phyloP scores from a whole-genome alignment of 805 yeast genomes.

The Saccharomyces cerevisiae region DNA sequence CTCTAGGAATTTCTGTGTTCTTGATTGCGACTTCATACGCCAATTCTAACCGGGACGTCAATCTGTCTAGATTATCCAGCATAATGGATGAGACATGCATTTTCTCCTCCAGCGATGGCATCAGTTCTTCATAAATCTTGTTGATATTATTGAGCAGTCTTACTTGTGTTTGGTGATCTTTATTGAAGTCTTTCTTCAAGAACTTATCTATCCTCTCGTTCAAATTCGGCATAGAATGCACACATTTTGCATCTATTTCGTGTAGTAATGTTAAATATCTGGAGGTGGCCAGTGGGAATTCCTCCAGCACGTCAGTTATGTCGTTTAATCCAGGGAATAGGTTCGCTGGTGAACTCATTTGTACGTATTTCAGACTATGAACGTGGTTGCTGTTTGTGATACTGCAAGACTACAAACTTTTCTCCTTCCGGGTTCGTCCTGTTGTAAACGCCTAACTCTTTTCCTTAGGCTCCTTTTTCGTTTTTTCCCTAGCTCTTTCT shows the following conservation, averaged over 20 bases:
- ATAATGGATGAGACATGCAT: constrained; percentile 96
- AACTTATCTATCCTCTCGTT: constrained; percentile 31
- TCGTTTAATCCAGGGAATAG: constrained; percentile 84
- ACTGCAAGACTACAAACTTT: neutral
- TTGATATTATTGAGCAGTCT: constrained; percentile 32
- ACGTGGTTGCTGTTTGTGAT: neutral
- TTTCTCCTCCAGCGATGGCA: constrained; percentile 92
- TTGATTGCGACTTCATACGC: constrained; percentile 67
- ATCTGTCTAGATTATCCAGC: constrained; percentile 62
- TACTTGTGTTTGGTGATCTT: constrained; percentile 10
- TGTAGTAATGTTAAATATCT: constrained; percentile 80
- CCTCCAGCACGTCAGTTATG: constrained; percentile 82
- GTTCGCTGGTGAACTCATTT: constrained; percentile 35
- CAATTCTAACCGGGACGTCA: constrained; percentile 65
- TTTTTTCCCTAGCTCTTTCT: neutral
- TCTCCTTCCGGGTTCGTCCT: neutral
- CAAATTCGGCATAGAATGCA: constrained; percentile 60
- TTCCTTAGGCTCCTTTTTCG: neutral
- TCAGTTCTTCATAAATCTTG: constrained; percentile 48
- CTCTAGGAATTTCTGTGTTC: constrained; percentile 71
- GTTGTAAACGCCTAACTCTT: neutral
- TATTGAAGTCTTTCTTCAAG: constrained; percentile 3
- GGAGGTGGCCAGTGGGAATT: constrained; percentile 74
- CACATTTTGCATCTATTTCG: constrained; percentile 93
- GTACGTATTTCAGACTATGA: neutral